A percentile compares a stretch with the other conserved stretches of the same genome.
phyloP scores from a whole-genome alignment of 106 monocot genomes.

The Dioscorea zingiberensis region DNA sequence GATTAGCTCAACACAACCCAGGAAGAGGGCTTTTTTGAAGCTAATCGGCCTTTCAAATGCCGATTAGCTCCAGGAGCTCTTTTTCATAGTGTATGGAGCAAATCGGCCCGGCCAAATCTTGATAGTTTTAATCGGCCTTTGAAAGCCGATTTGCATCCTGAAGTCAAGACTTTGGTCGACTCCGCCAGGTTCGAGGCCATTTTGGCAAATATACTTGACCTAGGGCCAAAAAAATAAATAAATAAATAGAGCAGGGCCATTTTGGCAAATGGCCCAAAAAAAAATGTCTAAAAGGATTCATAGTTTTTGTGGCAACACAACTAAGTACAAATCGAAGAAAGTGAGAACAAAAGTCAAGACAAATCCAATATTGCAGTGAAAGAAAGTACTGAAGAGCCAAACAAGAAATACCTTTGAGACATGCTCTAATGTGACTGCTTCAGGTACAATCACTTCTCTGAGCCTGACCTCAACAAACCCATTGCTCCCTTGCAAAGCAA shows the following conservation, averaged over 20 bases:
- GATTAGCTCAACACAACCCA: too few species aligned
- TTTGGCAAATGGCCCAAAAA: neutral
- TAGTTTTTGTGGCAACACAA: neutral
- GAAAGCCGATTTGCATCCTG: too few species aligned
- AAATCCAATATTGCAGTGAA: neutral
- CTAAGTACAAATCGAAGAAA: neutral
- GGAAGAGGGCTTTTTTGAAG: too few species aligned
- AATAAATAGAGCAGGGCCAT: too few species aligned
- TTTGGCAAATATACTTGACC: too few species aligned
- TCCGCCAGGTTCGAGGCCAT: too few species aligned
- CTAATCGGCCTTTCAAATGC: too few species aligned
- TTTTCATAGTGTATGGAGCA: too few species aligned
- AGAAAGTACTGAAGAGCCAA: neutral
- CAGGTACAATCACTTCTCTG: slow-evolving; percentile 49
- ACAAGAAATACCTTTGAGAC: slow-evolving; percentile 57
- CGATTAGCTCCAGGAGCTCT: too few species aligned
- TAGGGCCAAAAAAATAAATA: neutral
- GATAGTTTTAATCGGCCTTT: too few species aligned
- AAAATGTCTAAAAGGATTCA: neutral
- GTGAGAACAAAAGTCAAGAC: neutral
- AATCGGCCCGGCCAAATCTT: too few species aligned
- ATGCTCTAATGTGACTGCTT: slow-evolving; percentile 85
- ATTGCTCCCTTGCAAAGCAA: slow-evolving; percentile 57
- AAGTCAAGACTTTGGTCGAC: too few species aligned
- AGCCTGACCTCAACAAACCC: slow-evolving; percentile 81